phyloP scores from a whole-genome alignment of 306 rosid species.

The Castanopsis chinensis region DNA sequence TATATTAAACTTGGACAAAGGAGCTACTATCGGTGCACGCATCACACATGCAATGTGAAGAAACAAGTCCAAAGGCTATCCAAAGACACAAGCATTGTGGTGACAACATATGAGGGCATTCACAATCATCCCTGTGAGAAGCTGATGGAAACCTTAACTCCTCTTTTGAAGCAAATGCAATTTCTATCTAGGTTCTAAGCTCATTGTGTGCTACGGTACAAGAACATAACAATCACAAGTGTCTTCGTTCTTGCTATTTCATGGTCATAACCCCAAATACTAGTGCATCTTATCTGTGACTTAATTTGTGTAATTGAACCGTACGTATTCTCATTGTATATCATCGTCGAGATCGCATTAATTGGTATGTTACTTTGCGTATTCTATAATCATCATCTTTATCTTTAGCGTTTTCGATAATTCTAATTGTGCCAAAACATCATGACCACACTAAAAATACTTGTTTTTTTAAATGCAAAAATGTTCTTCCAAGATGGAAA shows the following conservation, averaged over 20 bases:
- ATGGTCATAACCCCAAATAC: background rate
- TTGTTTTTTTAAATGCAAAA: no score
- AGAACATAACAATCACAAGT: background rate
- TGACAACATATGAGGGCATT: conserved; percentile 88
- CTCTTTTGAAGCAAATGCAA: conserved; percentile 83
- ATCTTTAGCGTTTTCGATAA: no score
- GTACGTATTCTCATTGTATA: background rate
- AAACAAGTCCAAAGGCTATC: conserved; percentile 94
- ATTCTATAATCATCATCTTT: no score
- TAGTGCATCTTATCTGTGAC: background rate
- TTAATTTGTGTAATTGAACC: background rate
- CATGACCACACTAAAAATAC: no score
- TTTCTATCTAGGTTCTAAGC: conserved; percentile 62
- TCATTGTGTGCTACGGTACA: background rate
- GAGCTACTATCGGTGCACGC: conserved; percentile 93
- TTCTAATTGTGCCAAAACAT: no score
- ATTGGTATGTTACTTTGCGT: background rate
- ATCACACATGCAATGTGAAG: conserved; percentile 90
- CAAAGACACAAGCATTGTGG: conserved; percentile 76
- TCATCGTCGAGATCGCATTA: background rate
- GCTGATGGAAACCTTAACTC: conserved; percentile 92
- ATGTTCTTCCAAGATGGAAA: no score
- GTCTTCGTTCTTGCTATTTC: background rate
- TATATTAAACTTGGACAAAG: conserved; percentile 22
- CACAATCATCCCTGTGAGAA: conserved; percentile 92